A percentile compares a stretch with the other conserved stretches of the same genome.
phyloP scores from a whole-genome alignment of 495 filamentous ascomycete species.

The Clavariopsis aquatica region DNA sequence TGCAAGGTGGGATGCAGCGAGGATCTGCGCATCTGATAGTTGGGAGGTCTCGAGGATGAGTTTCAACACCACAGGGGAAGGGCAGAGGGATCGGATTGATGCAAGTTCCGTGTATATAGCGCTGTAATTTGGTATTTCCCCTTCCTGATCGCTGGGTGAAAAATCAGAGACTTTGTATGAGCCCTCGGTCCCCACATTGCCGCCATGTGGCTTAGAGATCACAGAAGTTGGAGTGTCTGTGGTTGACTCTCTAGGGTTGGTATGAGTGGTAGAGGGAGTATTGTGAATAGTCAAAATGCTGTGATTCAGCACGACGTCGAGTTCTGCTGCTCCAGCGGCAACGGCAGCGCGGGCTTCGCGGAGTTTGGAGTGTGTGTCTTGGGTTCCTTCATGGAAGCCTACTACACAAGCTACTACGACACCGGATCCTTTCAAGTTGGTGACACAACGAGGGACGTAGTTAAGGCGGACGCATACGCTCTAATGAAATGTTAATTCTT shows the following conservation, averaged over 20 bases:
- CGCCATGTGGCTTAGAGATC: conserved; percentile 23
- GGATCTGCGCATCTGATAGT: conserved; percentile 56
- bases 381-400: conserved; percentile 67
- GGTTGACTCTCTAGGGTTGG: conserved; percentile 16
- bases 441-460: conserved; percentile 56
- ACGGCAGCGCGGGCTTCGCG: conserved; percentile 50
- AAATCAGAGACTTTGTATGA: conserved; percentile 21
- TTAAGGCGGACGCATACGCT: conserved; percentile 61
- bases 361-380: conserved; percentile 55
- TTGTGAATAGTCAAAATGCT: conserved; percentile 49
- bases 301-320: conserved; percentile 70
- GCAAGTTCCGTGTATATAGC: conserved; percentile 60
- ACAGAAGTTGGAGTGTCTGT: conserved; percentile 22
- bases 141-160: background rate
- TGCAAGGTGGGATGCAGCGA: conserved; percentile 60
- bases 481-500: conserved; percentile 33
- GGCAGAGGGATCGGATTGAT: conserved; percentile 56
- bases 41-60: conserved; percentile 68
- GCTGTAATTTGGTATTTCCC: conserved; percentile 45
- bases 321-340: conserved; percentile 59
- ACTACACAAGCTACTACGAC: conserved; percentile 64
- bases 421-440: conserved; percentile 52
- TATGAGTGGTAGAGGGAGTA: background rate
- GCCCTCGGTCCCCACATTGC: conserved; percentile 16
- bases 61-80: conserved; percentile 56